phyloP scores from a whole-genome alignment of 2,329 filamentous ascomycete genomes.

The Emmonsiellopsis sp. region DNA sequence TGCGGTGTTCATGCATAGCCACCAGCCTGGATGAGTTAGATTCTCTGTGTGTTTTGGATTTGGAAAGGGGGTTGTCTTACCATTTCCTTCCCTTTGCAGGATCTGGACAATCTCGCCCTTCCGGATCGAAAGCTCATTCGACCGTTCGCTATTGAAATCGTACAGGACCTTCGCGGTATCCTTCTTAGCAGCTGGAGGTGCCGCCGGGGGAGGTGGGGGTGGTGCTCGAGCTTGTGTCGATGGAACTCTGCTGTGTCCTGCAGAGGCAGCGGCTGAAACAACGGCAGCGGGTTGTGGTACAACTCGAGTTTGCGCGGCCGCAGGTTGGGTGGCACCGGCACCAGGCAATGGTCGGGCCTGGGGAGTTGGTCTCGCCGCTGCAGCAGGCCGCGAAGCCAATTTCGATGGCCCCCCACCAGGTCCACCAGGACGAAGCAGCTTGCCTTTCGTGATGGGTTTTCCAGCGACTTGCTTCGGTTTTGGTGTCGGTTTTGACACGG shows the following conservation, averaged over 20 bases:
- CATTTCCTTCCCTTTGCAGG: constrained; percentile 90
- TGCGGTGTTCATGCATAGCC: constrained; percentile 70
- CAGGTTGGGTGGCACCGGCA: constrained; percentile 17
- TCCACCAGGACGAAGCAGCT: constrained; percentile 84
- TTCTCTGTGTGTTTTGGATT: neutral
- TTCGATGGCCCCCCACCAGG: constrained; percentile 73
- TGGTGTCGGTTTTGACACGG: constrained; percentile 73
- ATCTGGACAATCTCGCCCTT: constrained; percentile 79
- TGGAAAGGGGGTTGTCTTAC: constrained; percentile 44
- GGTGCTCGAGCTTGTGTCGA: constrained; percentile 52
- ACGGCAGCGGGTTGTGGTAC: constrained; percentile 38
- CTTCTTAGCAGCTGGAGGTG: constrained; percentile 53
- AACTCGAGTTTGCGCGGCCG: constrained; percentile 32
- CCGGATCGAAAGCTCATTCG: constrained; percentile 73
- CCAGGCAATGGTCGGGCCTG: constrained; percentile 22
- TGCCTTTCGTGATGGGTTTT: constrained; percentile 85
- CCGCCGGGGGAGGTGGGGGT: constrained; percentile 57
- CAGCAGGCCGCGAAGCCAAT: constrained; percentile 43
- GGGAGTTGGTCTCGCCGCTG: constrained; percentile 27
- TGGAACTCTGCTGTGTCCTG: constrained; percentile 46
- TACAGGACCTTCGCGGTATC: constrained; percentile 84
- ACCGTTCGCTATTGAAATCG: constrained; percentile 75
- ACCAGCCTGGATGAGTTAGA: constrained; percentile 63
- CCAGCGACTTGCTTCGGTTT: constrained; percentile 78
- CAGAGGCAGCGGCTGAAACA: constrained; percentile 21